phyloP scores from a whole-genome alignment of 768 basidiomycete species.

The Leucosporidium scottii region DNA sequence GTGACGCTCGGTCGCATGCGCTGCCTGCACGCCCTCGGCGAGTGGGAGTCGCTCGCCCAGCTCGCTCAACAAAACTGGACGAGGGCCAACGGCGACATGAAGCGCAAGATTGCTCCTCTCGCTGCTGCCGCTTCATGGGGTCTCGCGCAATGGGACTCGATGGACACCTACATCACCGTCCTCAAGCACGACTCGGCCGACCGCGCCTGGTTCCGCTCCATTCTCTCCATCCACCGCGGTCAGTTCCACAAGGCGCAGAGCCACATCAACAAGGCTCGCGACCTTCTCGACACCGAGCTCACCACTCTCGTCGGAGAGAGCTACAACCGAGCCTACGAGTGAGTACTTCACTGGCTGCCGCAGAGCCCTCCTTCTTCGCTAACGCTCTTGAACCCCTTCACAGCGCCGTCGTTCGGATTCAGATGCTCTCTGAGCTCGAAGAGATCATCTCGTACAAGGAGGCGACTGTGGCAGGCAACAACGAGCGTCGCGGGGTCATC shows the following conservation, averaged over 20 bases:
- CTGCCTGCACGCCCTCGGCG: constrained; percentile 91
- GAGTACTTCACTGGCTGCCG: constrained; percentile 38
- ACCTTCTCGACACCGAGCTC: constrained; percentile 81
- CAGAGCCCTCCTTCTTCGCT: not conserved
- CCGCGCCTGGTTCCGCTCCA: constrained; percentile 90
- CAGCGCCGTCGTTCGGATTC: constrained; percentile 92
- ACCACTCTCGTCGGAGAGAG: constrained; percentile 88
- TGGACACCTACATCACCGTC: constrained; percentile 91
- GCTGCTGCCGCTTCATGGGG: constrained; percentile 98
- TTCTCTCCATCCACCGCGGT: constrained; percentile 90
- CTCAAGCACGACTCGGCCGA: constrained; percentile 93
- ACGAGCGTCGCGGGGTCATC: constrained; percentile 82
- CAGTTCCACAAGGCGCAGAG: constrained; percentile 83
- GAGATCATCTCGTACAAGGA: constrained; percentile 96
- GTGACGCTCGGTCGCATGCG: constrained; percentile 86
- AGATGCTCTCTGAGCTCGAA: constrained; percentile 96
- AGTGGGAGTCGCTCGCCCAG: constrained; percentile 84
- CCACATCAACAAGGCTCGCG: constrained; percentile 88
- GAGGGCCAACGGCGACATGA: constrained; percentile 63
- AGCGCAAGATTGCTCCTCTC: constrained; percentile 87
- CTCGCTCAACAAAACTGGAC: constrained; percentile 86
- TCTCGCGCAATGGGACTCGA: constrained; percentile 88
- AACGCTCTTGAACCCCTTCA: constrained; percentile 5
- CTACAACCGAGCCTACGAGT: constrained; percentile 97
- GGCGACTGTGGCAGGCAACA: constrained; percentile 66